Percentiles rank a stretch among this genome's conserved stretches.
These are phyloP conservation scores for Ligustrum vulgare DNA, from an alignment of 257 asterid genomes.

Conservation along the genomic window DNA sequence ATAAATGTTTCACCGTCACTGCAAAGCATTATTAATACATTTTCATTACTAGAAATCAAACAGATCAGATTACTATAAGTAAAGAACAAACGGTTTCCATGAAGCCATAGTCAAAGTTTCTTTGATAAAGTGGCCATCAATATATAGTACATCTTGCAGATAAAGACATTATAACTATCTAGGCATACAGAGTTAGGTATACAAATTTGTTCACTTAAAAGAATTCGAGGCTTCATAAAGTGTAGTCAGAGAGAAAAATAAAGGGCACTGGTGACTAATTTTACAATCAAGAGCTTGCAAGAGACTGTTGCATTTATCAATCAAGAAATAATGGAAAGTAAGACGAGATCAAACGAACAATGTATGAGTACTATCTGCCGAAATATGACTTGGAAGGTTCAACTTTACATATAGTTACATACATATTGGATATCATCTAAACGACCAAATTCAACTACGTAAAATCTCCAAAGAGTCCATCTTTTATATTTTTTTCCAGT, in stretches of 20 bases:
- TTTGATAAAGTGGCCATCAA: constrained; percentile 14
- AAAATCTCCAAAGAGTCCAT: constrained; percentile 2
- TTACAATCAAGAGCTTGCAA: not conserved
- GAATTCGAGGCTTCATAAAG: constrained; percentile 7
- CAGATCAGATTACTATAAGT: constrained; percentile 15
- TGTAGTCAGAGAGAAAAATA: not conserved
- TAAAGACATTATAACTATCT: not conserved
- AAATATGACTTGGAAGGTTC: not conserved
- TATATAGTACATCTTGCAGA: constrained; percentile 9
- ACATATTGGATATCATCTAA: not conserved
- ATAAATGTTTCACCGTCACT: constrained; percentile 91
- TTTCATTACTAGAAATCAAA: constrained; percentile 5
- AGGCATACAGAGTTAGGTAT: not conserved
- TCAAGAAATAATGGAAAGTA: not conserved
- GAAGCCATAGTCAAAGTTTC: constrained; percentile 1
- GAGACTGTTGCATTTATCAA: not conserved
- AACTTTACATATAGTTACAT: not conserved
- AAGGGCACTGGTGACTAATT: not conserved
- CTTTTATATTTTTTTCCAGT: too few relatives aligned
- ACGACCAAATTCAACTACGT: constrained; percentile 16
- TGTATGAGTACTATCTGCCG: not conserved
- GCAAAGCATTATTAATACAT: constrained; percentile 29
- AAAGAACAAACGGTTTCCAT: constrained; percentile 3
- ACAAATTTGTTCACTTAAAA: too few relatives aligned
- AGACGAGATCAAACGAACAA: constrained; percentile 10